Evolutionary conservation across 2,329 filamentous ascomycete species (phyloP).

Genomic region (Cytospora piceicola): DNA sequence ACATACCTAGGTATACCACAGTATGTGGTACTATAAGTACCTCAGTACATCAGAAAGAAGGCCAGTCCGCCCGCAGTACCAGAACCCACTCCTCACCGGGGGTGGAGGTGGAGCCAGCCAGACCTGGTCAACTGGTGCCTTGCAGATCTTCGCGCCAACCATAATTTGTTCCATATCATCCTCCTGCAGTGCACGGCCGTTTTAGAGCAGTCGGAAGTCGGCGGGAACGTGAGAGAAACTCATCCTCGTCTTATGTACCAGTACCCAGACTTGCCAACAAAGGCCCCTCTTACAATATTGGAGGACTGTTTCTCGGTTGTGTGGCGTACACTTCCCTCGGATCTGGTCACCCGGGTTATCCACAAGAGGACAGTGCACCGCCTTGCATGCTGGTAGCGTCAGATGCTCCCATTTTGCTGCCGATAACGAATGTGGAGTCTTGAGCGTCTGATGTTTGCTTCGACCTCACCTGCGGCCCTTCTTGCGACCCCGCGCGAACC

Average conservation of each 20-base stretch:
- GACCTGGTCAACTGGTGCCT: conserved; percentile 12
- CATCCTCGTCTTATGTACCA: not conserved
- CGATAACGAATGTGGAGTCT: not conserved
- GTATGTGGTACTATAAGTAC: too few relatives aligned
- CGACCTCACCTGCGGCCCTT: not conserved
- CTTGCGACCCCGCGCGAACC: not conserved
- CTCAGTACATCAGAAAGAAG: not conserved
- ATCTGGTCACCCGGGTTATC: not conserved
- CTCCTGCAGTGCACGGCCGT: conserved; percentile 11
- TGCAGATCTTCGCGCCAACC: conserved; percentile 23
- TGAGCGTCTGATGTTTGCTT: not conserved
- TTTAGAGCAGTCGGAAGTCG: not conserved
- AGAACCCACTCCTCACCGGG: conserved; percentile 3
- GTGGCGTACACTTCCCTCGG: not conserved
- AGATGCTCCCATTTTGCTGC: not conserved
- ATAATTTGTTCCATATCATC: conserved; percentile 17
- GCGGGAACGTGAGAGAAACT: not conserved
- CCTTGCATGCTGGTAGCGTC: not conserved
- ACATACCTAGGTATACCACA: too few relatives aligned
- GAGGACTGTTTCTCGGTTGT: not conserved
- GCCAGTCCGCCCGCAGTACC: not conserved
- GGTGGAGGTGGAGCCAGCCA: not conserved
- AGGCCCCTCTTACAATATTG: not conserved
- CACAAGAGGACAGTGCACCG: not conserved
- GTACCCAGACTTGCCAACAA: too few relatives aligned